Evolutionary conservation across 352 stramenopile genomes (phyloP), one percentile per base, ranked within the genome.

Genomic region (Pythium myriotylum): DNA sequence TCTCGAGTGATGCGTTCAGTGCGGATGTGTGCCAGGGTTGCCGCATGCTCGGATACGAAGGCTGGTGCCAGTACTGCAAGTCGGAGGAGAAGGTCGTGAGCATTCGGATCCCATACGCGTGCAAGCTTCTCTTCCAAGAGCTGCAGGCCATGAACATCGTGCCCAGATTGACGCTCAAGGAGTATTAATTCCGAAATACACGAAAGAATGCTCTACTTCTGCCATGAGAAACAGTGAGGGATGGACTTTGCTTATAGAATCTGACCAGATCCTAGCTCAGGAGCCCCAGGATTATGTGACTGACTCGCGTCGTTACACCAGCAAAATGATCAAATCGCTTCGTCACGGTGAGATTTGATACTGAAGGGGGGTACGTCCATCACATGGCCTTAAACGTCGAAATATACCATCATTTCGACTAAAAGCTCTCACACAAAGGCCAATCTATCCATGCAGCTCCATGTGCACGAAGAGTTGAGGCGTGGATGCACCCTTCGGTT

Each of bases 71-170:
- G 72, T 97, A 98, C 72, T 99, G 97, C 76, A 95, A 98, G 67
- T 98, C 91, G 35, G 96, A 97, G 55, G 97, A 99, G 65, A 98
- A 98, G 63, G 95, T 99, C 46, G 92, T 96, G 57, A 92, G 97
- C 70, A 98, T 99, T 49, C 88, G 95, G 39, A 88, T 99, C 35
- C 98, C 98, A 13, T 99, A 99, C 73, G 98, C 98, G 14, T 99
- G 97, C 74, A 99, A 99, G 79, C 74, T 99, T 65, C 77, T 99
- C 13, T 98, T 99, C 78, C 95, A 99, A 77, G 97, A 99, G 74
- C 84, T 99, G 26, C 95, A 99, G 68, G 97, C 95, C 32, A 99
- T 99, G 98, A 99, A 99, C 83, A 98, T 99, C 49, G 85, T 99
- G 39, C 97, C 97, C 22, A 89, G 96, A 67, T 72, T 99, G 45